Conservation (phyloP, 2,329 filamentous ascomycete species). For the Fusarium sacchari region DNA sequence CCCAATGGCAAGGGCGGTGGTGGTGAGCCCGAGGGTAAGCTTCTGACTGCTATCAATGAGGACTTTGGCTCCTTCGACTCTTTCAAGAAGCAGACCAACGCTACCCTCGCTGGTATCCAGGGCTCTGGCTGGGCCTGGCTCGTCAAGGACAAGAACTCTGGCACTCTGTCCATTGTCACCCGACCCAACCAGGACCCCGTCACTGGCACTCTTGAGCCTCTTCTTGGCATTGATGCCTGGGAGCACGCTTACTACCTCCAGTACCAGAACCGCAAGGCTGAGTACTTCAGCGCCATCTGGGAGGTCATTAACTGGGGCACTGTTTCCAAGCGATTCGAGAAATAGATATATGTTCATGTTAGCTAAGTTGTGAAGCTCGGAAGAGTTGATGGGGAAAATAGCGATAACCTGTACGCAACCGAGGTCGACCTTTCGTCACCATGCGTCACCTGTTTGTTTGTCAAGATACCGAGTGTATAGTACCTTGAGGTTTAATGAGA, state of each 20-base stretch:
- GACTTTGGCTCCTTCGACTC: constrained; percentile 74
- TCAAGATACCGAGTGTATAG: constrained; percentile 36
- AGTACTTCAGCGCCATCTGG: constrained; percentile 95
- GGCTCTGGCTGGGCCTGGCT: constrained; percentile 94
- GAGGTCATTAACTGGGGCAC: constrained; percentile 97
- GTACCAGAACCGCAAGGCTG: constrained; percentile 96
- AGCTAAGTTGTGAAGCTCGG: neutral
- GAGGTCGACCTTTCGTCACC: neutral
- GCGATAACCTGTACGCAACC: constrained; percentile 8
- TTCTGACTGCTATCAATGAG: constrained; percentile 70
- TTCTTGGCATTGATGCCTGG: constrained; percentile 93
- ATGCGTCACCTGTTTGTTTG: constrained; percentile 24
- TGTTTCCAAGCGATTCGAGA: constrained; percentile 78
- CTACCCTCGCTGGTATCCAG: constrained; percentile 78
- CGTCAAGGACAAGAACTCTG: constrained; percentile 74
- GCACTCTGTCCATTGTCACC: constrained; percentile 72
- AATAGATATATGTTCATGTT: constrained; percentile 35
- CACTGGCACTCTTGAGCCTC: constrained; percentile 80
- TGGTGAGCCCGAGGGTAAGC: constrained; percentile 69
- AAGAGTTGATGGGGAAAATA: constrained; percentile 10
- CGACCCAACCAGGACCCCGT: constrained; percentile 91
- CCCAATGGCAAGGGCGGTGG: constrained; percentile 71
- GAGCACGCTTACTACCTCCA: constrained; percentile 97
- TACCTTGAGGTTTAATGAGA: constrained; percentile 21
- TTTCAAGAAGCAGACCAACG: constrained; percentile 74